phyloP scores from a whole-genome alignment of 2,329 filamentous ascomycete species.

The Colletotrichum abscissum region DNA sequence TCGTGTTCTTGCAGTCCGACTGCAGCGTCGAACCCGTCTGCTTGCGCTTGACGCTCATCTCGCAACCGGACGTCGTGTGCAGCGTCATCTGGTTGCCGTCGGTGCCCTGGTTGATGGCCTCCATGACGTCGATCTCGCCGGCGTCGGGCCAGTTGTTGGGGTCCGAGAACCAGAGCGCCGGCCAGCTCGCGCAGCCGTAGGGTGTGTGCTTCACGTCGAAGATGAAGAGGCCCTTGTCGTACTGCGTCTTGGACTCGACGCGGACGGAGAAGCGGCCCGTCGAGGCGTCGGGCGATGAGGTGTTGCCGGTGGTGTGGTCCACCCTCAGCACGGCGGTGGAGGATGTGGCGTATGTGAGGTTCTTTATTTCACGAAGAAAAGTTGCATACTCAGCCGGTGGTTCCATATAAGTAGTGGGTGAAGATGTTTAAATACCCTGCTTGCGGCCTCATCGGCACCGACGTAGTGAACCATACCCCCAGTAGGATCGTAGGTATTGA shows the following conservation, averaged over 20 bases:
- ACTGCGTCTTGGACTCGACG: constrained; percentile 69
- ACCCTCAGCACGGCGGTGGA: constrained; percentile 68
- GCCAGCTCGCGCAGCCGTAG: constrained; percentile 73
- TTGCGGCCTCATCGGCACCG: constrained; percentile 51
- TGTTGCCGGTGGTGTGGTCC: constrained; percentile 66
- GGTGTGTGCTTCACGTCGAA: constrained; percentile 75
- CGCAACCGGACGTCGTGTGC: constrained; percentile 65
- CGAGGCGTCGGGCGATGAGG: constrained; percentile 59
- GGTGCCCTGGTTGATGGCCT: constrained; percentile 65
- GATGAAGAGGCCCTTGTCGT: constrained; percentile 73
- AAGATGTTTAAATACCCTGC: constrained; percentile 49
- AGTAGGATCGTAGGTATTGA: constrained; percentile 60
- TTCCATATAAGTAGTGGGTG: constrained; percentile 1
- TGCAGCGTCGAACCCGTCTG: constrained; percentile 58
- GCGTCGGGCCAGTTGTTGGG: constrained; percentile 69
- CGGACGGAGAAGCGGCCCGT: constrained; percentile 73
- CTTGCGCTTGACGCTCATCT: constrained; percentile 64
- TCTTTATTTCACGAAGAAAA: constrained; percentile 49
- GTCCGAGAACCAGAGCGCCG: constrained; percentile 74
- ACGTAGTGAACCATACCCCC: constrained; percentile 67
- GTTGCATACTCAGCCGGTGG: constrained; percentile 12
- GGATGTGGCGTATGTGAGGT: constrained; percentile 68
- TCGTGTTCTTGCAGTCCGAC: constrained; percentile 62
- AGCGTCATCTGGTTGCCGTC: constrained; percentile 70
- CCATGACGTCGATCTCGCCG: constrained; percentile 74